Conservation (phyloP, 1,284 basidiomycete species). For the Cutaneotrichosporon spelunceum region DNA sequence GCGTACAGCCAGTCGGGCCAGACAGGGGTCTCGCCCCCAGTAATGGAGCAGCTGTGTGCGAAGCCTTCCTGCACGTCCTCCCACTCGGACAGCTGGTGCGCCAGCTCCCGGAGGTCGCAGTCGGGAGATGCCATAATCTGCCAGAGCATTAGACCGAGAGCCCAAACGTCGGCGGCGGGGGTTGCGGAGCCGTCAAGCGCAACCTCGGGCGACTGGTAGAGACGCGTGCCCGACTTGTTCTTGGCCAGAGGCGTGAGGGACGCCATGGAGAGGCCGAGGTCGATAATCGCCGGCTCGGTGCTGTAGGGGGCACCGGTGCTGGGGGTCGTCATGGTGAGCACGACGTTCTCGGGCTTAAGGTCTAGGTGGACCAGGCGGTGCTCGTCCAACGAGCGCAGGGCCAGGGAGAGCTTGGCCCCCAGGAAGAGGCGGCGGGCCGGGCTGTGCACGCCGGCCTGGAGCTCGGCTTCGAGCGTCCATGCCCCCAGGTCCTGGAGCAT, state of each 20-base stretch:
- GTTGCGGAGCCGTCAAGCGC: neutral
- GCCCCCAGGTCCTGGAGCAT: too few relatives aligned
- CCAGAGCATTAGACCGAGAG: neutral
- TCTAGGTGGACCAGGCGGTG: neutral
- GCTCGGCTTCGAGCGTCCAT: too few relatives aligned
- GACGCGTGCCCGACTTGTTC: too few relatives aligned
- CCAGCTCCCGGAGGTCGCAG: neutral
- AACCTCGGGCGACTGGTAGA: neutral
- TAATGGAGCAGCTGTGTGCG: too few relatives aligned
- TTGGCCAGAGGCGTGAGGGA: too few relatives aligned
- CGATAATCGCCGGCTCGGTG: neutral
- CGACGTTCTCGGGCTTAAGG: slow-evolving; percentile 8
- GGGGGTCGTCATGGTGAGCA: neutral
- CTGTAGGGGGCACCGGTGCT: too few relatives aligned
- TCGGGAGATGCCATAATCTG: neutral
- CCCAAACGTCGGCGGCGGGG: neutral
- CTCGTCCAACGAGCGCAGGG: neutral
- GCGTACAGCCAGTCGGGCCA: too few relatives aligned
- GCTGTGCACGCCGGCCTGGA: too few relatives aligned
- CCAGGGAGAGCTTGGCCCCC: neutral
- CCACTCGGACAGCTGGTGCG: neutral
- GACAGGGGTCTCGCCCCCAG: too few relatives aligned
- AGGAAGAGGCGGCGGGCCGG: too few relatives aligned
- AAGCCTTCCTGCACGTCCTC: neutral
- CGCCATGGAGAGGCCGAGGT: neutral